Evolutionary conservation across 164 flowering plant genomes (phyloP).

Genomic region (Pachysandra terminalis): DNA sequence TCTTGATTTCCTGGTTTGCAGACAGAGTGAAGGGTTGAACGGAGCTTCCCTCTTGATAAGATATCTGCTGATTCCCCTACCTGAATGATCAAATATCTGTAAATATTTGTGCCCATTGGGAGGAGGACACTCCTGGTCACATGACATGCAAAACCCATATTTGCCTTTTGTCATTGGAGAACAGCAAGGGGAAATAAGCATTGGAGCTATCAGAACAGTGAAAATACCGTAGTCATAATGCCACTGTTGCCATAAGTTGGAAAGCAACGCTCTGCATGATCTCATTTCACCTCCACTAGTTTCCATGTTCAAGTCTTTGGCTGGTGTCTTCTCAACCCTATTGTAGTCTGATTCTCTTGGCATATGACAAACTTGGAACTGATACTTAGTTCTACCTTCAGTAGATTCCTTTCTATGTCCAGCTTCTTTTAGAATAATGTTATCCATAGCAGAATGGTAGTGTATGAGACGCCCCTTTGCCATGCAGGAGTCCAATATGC

Average conservation of each 20-base stretch:
- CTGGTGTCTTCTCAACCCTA: neutral
- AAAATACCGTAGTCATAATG: conserved; percentile 95
- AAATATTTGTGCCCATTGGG: conserved; percentile 57
- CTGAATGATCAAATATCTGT: conserved; percentile 79
- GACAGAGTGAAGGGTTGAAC: conserved; percentile 90
- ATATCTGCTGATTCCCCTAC: conserved; percentile 96
- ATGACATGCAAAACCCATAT: conserved; percentile 6
- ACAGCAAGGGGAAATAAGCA: conserved; percentile 40
- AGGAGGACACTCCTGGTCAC: conserved; percentile 33
- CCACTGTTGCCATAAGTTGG: conserved; percentile 92
- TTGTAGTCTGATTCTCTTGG: conserved; percentile 2
- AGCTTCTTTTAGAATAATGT: conserved; percentile 31
- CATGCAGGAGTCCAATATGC: conserved; percentile 61
- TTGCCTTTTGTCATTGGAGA: conserved; percentile 9
- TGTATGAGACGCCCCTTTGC: conserved; percentile 94
- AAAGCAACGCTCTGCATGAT: conserved; percentile 17
- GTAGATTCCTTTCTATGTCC: conserved; percentile 22
- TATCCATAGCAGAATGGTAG: conserved; percentile 68
- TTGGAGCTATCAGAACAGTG: conserved; percentile 75
- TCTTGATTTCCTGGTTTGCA: conserved; percentile 39
- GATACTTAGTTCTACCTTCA: conserved; percentile 11
- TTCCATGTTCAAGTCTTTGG: conserved; percentile 11
- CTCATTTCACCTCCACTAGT: conserved; percentile 14
- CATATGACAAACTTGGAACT: conserved; percentile 4
- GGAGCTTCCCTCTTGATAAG: conserved; percentile 75